Evolutionary conservation across 2,329 filamentous ascomycete species (phyloP).

Genomic region (Calonectria ilicicola): DNA sequence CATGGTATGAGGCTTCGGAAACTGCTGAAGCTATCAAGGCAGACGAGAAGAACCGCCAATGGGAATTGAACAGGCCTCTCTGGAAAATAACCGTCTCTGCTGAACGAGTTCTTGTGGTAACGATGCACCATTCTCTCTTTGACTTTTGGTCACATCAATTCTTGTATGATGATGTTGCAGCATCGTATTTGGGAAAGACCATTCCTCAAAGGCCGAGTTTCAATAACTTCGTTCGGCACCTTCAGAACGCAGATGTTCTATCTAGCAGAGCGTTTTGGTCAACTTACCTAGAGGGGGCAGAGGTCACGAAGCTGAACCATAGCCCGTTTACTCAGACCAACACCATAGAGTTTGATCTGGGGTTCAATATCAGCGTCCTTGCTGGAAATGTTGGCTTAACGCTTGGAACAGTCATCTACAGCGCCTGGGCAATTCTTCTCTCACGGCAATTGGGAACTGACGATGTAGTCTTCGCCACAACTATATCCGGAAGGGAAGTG

Average conservation of each 20-base stretch:
- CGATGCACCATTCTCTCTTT: conserved; percentile 49
- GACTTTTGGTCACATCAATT: conserved; percentile 49
- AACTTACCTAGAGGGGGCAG: background rate
- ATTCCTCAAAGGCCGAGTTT: background rate
- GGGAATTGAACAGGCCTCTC: background rate
- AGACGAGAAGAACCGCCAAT: background rate
- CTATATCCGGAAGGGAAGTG: conserved; percentile 30
- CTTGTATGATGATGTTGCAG: conserved; percentile 41
- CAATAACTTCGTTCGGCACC: conserved; percentile 5
- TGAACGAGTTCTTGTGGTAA: conserved; percentile 36
- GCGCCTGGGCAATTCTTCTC: conserved; percentile 30
- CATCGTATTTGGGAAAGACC: background rate
- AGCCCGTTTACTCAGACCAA: background rate
- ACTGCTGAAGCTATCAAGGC: background rate
- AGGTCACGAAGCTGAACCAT: conserved; percentile 14
- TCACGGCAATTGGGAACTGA: conserved; percentile 8
- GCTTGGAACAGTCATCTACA: conserved; percentile 28
- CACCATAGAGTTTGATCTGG: conserved; percentile 12
- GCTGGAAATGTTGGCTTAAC: conserved; percentile 2
- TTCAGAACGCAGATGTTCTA: background rate
- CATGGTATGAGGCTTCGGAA: background rate
- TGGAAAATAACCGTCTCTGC: background rate
- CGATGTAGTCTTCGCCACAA: conserved; percentile 29
- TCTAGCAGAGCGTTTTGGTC: conserved; percentile 17
- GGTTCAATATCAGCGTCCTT: background rate